Evolutionary conservation across 345 rosid species (phyloP), one percentile per base, ranked within the genome.

Genomic region (Arabis alpina): DNA sequence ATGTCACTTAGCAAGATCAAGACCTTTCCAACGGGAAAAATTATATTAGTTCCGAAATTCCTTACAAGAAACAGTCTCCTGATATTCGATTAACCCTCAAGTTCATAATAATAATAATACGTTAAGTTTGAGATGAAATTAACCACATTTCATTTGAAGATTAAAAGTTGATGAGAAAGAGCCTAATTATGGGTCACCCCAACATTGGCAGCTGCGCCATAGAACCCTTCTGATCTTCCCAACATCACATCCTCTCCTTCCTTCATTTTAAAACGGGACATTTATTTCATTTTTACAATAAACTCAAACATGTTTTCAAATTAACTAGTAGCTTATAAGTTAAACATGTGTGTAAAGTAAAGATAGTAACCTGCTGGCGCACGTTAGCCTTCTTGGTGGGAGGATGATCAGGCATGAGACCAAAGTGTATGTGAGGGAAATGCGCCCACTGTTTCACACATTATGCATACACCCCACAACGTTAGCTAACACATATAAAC

Each of bases 381-480:
- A 84, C 56, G 80, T 76, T 85, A 12, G 92, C 28, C 72, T 87
- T 93, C 91, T 83, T 91, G 82, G 81, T 76, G 77, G 96, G 84
- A 72, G 88, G 97, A 81, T 93, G 94, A 76, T 93, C 94, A 75
- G 96, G 91, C 98, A 85, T 80, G 37, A 88, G 92, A 54, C 98
- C 97, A 76, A 91, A 91, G 76, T 91, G 97, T 69, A 91, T 93
- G 83, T 87, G 91, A 6, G 98, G 98, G 64, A 91, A 91, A 70
- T 93, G 98, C 77, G 98, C 98, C 97, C 97, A 93, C 98, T 93
- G 83, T 10, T 68, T 54, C 58, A 44, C 59, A 19, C 50, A 32
- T 23, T 3, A 37, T 36, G 3, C 5, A 24, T 27, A 41, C 48
- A 34, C 11, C 27, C 11, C 51, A 12, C 16, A 37, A 23, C 25